phyloP scores from a whole-genome alignment of 2,329 filamentous ascomycete species.

The Cladosporium sp. region DNA sequence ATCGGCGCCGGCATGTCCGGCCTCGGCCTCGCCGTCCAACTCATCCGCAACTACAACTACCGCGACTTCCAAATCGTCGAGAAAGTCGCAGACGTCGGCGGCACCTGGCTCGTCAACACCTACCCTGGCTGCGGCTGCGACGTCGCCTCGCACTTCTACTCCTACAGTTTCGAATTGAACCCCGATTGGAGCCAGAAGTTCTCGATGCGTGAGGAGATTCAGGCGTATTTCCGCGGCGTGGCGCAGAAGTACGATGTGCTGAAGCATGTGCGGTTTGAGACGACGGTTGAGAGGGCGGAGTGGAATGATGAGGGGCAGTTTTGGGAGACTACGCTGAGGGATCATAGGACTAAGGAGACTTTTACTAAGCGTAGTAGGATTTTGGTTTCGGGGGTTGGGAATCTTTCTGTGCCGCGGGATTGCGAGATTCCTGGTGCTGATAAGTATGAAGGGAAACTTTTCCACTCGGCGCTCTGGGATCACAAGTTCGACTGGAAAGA shows the following conservation, averaged over 20 bases:
- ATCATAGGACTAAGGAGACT: slow-evolving; percentile 27
- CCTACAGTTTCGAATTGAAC: slow-evolving; percentile 45
- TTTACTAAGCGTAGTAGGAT: slow-evolving; percentile 26
- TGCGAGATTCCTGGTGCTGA: slow-evolving; percentile 34
- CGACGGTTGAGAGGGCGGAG: slow-evolving; percentile 28
- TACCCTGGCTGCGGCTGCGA: slow-evolving; percentile 49
- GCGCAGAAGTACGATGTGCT: slow-evolving; percentile 40
- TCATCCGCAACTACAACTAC: slow-evolving; percentile 42
- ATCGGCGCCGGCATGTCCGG: slow-evolving; percentile 54
- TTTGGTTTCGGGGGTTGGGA: slow-evolving; percentile 34
- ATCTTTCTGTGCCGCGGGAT: slow-evolving; percentile 29
- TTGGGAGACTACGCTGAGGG: slow-evolving; percentile 32
- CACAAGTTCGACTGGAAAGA: slow-evolving; percentile 33
- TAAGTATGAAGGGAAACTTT: slow-evolving; percentile 37
- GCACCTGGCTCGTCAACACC: slow-evolving; percentile 44
- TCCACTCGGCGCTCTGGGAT: slow-evolving; percentile 40
- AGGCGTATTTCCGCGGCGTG: slow-evolving; percentile 43
- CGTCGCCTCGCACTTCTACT: slow-evolving; percentile 41
- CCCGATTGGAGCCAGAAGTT: slow-evolving; percentile 46
- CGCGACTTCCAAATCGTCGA: slow-evolving; percentile 47
- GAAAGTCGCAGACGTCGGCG: slow-evolving; percentile 43
- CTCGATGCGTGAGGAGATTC: slow-evolving; percentile 43
- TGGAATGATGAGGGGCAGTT: slow-evolving; percentile 30
- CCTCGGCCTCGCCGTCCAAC: slow-evolving; percentile 48
- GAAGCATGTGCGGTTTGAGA: slow-evolving; percentile 28